Base-by-base conservation (phyloP, 371 early-diverging fungal genomes). In the Conidiobolus incongruus region DNA sequence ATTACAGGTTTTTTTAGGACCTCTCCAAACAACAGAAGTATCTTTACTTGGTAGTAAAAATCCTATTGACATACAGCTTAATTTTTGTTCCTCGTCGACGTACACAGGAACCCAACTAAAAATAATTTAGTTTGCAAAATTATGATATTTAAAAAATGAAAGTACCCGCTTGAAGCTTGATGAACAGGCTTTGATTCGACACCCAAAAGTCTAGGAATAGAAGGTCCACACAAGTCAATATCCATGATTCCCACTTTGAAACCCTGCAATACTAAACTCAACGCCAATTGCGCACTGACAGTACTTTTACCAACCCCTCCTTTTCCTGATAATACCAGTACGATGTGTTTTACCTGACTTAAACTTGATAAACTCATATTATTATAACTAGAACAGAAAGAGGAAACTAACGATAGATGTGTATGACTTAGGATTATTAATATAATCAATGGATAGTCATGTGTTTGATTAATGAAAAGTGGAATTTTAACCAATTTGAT, bases 231-330 rank as follows among this genome's bases (percentile, higher is more conserved):
- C 16, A 97, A 65, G 65, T 97, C 97, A 53, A 93, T 72, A 58
- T 97, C 97, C 37, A 92, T 57, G 2, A 92, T 61, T 11, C 92
- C 83, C 10, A 86, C 79, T 52, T 72, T 64, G 37, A 52, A 54
- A 39, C 52, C 53, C 48, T 65, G 49, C 13, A 64, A 54, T 5
- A 64, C 59, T 12, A 78, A 57, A 6, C 68, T 57, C 15, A 77
- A 54, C 0, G 79, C 74, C 10, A 79, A 58, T 28, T 77, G 75
- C 1, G 72, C 65, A 5, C 75, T 61, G 13, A 75, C 66, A 2
- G 80, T 75, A 13, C 77, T 74, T 51, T 88, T 88, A n/a, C 88
- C 93, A 30, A 92, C 93, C 16, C 96, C 93, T 10, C 96, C 96
- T 58, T 96, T 96, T 24, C 94, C 97, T 20, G 84, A 81, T 43